Base-by-base conservation (phyloP, 257 asterid genomes). In the Scutellaria baicalensis region DNA sequence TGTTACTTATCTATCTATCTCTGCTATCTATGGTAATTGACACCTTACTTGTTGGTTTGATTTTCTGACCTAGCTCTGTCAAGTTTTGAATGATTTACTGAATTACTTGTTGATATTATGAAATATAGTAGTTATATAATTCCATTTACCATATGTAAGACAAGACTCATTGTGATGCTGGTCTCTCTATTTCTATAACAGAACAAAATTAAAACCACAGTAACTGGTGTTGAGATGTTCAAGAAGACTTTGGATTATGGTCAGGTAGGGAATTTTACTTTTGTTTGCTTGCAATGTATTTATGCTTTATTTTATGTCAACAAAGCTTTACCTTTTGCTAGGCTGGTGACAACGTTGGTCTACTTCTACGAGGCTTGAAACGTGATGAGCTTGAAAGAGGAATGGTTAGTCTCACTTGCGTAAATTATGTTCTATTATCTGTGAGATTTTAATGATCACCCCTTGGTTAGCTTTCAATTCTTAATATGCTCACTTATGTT, bases 321-420 rank as follows among this genome's bases (percentile, higher is more conserved):
- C 62, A 55, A 54, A 31, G 33, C 40, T 66, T 38, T 16, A 6
- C 51, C 64, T 76, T 76, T 77, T 61, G 27, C 57, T 82, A 94
- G 99, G 99, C 99, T 60, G 99, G 99, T 64, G 99, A 94, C 81
- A 94, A 94, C 79, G 98, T 92, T 11, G 99, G 99, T 69, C 89
- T 94, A 65, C 98, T 94, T 74, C 80, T 92, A 9, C 96, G 99
- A 80, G 99, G 99, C 49, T 83, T 89, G 82, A 94, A 94, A 78
- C 88, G 99, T 45, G 98, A 94, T 57, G 99, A 94, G 49, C 69
- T 94, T 67, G 76, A 81, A 17, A 84, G 99, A 79, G 99, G 99
- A 69, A 88, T 86, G 98, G 99, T 94, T 36, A 81, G 95, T 81
- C 68, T 27, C 68, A 35, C 55, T 67, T 21, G 1, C 72, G 23